phyloP scores from a whole-genome alignment of 2,329 filamentous ascomycete species.

The Colletotrichum truncatum region DNA sequence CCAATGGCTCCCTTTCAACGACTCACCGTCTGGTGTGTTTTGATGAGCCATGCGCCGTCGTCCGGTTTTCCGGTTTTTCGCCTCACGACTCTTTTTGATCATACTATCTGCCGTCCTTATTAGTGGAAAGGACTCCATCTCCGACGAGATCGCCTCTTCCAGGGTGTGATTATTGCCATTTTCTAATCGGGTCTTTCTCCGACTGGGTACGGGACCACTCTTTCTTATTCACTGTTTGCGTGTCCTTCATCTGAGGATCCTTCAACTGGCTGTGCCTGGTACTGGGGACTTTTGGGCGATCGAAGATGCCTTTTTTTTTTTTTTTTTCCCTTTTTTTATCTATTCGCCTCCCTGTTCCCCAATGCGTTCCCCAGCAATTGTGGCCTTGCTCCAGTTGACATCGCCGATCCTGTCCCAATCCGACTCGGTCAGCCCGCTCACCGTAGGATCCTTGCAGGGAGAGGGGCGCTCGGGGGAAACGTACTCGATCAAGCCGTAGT shows the following conservation, averaged over 20 bases:
- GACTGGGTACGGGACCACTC: not conserved
- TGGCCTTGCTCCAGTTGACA: not conserved
- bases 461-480: constrained; percentile 1
- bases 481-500: not conserved
- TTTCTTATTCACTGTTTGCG: not conserved
- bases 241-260: not conserved
- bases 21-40: constrained; percentile 7
- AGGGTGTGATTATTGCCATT: not conserved
- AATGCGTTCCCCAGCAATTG: not conserved
- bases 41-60: not conserved
- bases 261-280: no score
- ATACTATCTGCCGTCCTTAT: not conserved
- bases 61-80: no score
- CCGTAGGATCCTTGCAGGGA: constrained; percentile 15
- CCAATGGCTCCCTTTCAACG: not conserved
- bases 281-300: no score
- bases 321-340: not conserved
- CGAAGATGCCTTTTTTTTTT: not conserved
- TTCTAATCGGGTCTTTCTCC: not conserved
- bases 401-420: constrained; percentile 13
- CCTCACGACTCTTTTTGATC: not conserved
- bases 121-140: not conserved
- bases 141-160: not conserved
- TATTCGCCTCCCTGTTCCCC: not conserved
- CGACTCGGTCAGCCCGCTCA: not conserved